Conservation (phyloP, 2,329 filamentous ascomycete genomes). For the Colletotrichum tanaceti region DNA sequence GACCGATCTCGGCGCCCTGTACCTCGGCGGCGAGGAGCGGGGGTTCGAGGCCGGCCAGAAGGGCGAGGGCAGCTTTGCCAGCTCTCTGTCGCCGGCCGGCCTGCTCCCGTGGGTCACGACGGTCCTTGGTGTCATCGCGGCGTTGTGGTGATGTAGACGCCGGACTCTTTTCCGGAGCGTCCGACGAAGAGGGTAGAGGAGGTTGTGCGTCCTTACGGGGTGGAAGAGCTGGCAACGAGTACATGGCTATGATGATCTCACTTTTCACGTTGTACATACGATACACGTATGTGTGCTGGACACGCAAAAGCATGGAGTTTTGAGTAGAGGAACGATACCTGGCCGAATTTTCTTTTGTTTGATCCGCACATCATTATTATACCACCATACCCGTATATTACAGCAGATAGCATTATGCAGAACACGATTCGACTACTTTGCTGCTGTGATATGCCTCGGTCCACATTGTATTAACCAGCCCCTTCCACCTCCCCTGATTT, state of each 20-base stretch:
- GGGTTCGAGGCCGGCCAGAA: constrained; percentile 51
- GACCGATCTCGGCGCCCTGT: constrained; percentile 53
- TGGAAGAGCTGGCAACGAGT: not conserved
- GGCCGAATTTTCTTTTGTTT: not conserved
- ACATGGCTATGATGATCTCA: constrained; percentile 11
- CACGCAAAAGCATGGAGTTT: not conserved
- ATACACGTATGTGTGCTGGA: too few species aligned
- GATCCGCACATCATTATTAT: too few species aligned
- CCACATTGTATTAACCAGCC: too few species aligned
- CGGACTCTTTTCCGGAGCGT: too few species aligned
- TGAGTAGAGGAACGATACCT: constrained; percentile 11
- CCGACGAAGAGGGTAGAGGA: not conserved
- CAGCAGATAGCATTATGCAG: not conserved
- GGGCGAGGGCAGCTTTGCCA: constrained; percentile 24
- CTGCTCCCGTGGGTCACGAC: constrained; percentile 5
- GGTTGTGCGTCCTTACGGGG: too few species aligned
- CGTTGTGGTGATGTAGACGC: constrained; percentile 8
- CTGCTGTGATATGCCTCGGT: too few species aligned
- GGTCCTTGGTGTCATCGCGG: not conserved
- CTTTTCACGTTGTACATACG: not conserved
- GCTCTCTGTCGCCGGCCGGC: not conserved
- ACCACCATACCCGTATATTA: not conserved
- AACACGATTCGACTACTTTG: not conserved
- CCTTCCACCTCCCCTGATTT: too few species aligned
- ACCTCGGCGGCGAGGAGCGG: constrained; percentile 53